Percentiles rank a stretch among this genome's conserved stretches.
phyloP scores from a whole-genome alignment of 306 rosid genomes.

The Oemleria cerasiformis region DNA sequence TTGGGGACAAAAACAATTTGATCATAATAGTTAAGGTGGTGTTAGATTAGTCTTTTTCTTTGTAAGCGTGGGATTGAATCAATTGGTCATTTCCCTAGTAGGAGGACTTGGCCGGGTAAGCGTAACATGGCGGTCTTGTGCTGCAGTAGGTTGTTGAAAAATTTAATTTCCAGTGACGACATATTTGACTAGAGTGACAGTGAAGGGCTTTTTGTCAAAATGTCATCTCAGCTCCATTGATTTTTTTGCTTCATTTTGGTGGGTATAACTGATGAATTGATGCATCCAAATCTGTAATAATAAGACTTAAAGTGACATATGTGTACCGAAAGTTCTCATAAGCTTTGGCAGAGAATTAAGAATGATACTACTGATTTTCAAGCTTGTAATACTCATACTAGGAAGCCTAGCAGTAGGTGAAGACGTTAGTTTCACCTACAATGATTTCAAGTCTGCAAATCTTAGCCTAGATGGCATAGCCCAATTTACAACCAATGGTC shows the following conservation, averaged over 20 bases:
- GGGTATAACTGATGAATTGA: background rate
- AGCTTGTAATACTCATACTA: constrained; percentile 21
- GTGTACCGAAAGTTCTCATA: background rate
- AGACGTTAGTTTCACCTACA: constrained; percentile 37
- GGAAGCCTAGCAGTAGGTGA: constrained; percentile 24
- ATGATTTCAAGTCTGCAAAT: constrained; percentile 42
- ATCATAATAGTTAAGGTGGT: too few species aligned
- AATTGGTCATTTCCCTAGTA: too few species aligned
- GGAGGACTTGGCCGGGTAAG: too few species aligned
- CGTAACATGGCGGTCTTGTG: too few species aligned
- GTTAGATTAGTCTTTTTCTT: too few species aligned
- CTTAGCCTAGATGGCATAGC: constrained; percentile 56
- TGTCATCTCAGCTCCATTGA: background rate
- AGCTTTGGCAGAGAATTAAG: background rate
- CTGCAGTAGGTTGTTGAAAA: too few species aligned
- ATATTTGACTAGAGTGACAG: too few species aligned
- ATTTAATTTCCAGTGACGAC: too few species aligned
- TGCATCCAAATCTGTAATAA: background rate
- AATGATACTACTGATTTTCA: constrained; percentile 30
- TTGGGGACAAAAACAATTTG: too few species aligned
- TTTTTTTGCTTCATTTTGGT: background rate
- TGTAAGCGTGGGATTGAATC: too few species aligned
- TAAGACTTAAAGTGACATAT: background rate
- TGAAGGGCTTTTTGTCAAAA: too few species aligned
- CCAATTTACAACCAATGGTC: constrained; percentile 34